A percentile compares a stretch with the other conserved stretches of the same genome.
Evolutionary conservation across 108 stramenopile genomes (phyloP).

Genomic region (Nannochloropsis salina): DNA sequence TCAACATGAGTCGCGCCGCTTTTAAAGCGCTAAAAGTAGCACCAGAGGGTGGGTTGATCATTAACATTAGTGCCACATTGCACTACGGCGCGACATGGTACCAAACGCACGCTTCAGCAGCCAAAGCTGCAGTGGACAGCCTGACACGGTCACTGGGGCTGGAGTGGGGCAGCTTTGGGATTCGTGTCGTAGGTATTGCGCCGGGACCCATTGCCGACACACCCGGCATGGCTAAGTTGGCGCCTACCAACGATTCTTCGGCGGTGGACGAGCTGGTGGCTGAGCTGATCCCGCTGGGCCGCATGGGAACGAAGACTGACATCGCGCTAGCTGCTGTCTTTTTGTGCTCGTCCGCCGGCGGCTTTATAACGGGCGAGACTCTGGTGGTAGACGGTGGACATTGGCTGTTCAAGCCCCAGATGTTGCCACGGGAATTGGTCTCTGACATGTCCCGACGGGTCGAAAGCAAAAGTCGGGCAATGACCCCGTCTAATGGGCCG

Average conservation of each 20-base stretch:
- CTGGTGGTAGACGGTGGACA: slow-evolving; percentile 50
- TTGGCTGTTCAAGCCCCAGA: slow-evolving; percentile 38
- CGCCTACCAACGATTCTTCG: slow-evolving; percentile 58
- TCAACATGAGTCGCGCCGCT: slow-evolving; percentile 77
- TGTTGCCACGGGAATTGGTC: slow-evolving; percentile 29
- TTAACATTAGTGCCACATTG: slow-evolving; percentile 83
- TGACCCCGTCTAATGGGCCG: not conserved
- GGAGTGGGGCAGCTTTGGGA: slow-evolving; percentile 79
- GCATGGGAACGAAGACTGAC: slow-evolving; percentile 46
- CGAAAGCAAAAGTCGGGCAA: slow-evolving; percentile 40
- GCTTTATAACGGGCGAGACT: slow-evolving; percentile 38
- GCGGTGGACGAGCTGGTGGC: not conserved
- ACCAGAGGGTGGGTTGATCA: slow-evolving; percentile 58
- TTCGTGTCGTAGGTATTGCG: slow-evolving; percentile 83
- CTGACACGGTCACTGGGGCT: slow-evolving; percentile 72
- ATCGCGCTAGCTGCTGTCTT: slow-evolving; percentile 47
- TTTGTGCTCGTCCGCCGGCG: slow-evolving; percentile 37
- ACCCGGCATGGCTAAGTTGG: slow-evolving; percentile 84
- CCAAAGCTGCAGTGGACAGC: slow-evolving; percentile 83
- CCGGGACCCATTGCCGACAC: slow-evolving; percentile 86
- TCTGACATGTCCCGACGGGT: slow-evolving; percentile 34
- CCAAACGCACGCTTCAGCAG: slow-evolving; percentile 84
- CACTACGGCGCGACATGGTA: slow-evolving; percentile 82
- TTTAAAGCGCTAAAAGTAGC: slow-evolving; percentile 60
- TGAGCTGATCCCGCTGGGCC: slow-evolving; percentile 41